These are phyloP conservation scores for Meredithiella fracta DNA, from an alignment of 2,329 filamentous ascomycete genomes.

Conservation along the genomic window DNA sequence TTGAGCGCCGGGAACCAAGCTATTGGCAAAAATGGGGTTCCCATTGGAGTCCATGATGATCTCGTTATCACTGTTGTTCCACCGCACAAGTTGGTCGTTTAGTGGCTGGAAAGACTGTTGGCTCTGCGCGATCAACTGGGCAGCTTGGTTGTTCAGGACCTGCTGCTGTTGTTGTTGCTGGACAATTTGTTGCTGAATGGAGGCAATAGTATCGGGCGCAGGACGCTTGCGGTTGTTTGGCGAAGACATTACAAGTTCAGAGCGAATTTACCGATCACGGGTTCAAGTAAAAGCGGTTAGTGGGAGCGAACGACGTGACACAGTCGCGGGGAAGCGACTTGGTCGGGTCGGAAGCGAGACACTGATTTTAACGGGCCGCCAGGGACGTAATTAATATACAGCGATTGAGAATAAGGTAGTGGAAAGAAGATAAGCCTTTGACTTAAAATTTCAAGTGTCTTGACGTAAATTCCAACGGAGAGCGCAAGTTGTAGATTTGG, in stretches of 20 bases:
- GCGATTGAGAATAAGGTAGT: too few species aligned
- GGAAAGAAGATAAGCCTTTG: too few species aligned
- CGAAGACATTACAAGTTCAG: constrained; percentile 8
- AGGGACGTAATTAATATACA: too few species aligned
- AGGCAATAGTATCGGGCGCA: constrained; percentile 6
- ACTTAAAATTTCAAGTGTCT: too few species aligned
- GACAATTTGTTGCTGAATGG: constrained; percentile 16
- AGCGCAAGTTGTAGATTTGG: too few species aligned
- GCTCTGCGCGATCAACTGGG: not conserved
- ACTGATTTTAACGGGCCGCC: too few species aligned
- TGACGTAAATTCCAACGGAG: too few species aligned
- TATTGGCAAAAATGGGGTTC: constrained; percentile 3
- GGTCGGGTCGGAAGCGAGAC: not conserved
- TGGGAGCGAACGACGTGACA: not conserved
- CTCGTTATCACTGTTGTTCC: constrained; percentile 1
- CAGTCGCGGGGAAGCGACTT: not conserved
- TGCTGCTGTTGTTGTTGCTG: constrained; percentile 19
- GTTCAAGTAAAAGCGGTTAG: not conserved
- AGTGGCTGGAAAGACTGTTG: not conserved
- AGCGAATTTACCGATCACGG: not conserved
- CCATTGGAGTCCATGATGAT: constrained; percentile 10
- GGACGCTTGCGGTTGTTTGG: constrained; percentile 14
- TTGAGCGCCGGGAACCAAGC: constrained; percentile 3
- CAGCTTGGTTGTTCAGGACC: constrained; percentile 16
- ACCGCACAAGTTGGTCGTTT: constrained; percentile 9